Evolutionary conservation across 257 asterid genomes (phyloP).

Genomic region (Rubia yunnanensis): DNA sequence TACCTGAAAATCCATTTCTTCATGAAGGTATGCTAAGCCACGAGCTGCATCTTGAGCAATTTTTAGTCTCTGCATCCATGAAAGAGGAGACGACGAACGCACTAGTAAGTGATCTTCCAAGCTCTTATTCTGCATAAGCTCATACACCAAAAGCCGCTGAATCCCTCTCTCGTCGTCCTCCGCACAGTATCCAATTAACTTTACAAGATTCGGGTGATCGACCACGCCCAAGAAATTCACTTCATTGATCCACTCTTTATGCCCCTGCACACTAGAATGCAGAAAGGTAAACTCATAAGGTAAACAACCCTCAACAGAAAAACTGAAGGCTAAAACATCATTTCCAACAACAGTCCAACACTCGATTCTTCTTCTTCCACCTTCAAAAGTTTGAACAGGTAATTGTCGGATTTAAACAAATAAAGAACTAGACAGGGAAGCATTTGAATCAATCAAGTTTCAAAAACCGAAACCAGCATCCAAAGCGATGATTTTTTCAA

Average conservation of each 20-base stretch:
- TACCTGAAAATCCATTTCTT: constrained; percentile 98
- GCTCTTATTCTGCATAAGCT: constrained; percentile 81
- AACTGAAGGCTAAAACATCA: background rate
- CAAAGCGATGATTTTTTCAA: no score
- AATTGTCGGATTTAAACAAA: background rate
- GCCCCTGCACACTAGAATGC: constrained; percentile 96
- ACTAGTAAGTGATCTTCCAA: constrained; percentile 74
- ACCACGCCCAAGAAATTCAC: constrained; percentile 77
- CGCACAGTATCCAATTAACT: constrained; percentile 85
- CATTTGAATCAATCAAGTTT: background rate
- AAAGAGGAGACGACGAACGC: constrained; percentile 52
- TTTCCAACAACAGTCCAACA: constrained; percentile 9
- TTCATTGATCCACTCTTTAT: constrained; percentile 94
- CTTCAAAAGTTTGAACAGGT: constrained; percentile 5
- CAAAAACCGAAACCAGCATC: background rate
- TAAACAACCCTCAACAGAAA: background rate
- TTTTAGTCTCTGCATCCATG: constrained; percentile 63
- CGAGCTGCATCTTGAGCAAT: constrained; percentile 94
- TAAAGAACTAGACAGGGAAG: background rate
- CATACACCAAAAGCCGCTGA: constrained; percentile 84
- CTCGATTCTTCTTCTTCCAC: background rate
- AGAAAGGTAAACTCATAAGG: constrained; percentile 22
- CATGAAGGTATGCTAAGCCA: constrained; percentile 87
- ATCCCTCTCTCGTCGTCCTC: constrained; percentile 95
- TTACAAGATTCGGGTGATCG: constrained; percentile 83